Evolutionary conservation across 805 yeast genomes (phyloP), one percentile per base, ranked within the genome.

Genomic region (Wickerhamia fluorescens): DNA sequence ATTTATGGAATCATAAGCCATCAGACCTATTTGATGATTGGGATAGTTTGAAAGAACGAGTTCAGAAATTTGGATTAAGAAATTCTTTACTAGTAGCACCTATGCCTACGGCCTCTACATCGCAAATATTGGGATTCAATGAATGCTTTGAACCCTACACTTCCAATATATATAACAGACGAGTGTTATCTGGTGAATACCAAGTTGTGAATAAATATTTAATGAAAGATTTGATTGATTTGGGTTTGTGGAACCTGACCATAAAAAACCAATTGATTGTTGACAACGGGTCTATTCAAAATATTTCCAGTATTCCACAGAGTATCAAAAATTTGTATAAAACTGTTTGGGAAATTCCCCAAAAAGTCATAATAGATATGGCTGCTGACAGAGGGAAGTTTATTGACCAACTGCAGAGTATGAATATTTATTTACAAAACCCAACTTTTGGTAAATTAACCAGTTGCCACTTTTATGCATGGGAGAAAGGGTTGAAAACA

Each of bases 51-150:
- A 86, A 81, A 56, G 61, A 58, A 7, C 60, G 73, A 23, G 66
- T 89, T 36, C 58, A 59, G 29, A 54, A 59, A 37, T 57, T 74
- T 46, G 97, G 97, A 27, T 46, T 89, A 23, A 67, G 96, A 49
- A 89, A 89, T 63, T 89, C 96, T 4, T 60, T 89, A 33, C 55
- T 88, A 11, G 83, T 88, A 19, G 96, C 94, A 1, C 92, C 96
- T 30, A 89, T 89, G 97, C 97, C 97, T 24, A 89, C 97, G 11
- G 97, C 97, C 2, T 86, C 96, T 1, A 89, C 97, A 2, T 89
- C 97, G 3, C 96, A 87, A 62, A 88, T 89, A 29, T 66, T 89
- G 29, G 97, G 96, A 22, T 85, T 73, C 65, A 88, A 78, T 45
- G 97, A 89, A 61, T 88, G 96, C 58, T 89, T 89, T 55, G 98